Evolutionary conservation across 331 rosid genomes (phyloP).

Genomic region (Saraca asoca): DNA sequence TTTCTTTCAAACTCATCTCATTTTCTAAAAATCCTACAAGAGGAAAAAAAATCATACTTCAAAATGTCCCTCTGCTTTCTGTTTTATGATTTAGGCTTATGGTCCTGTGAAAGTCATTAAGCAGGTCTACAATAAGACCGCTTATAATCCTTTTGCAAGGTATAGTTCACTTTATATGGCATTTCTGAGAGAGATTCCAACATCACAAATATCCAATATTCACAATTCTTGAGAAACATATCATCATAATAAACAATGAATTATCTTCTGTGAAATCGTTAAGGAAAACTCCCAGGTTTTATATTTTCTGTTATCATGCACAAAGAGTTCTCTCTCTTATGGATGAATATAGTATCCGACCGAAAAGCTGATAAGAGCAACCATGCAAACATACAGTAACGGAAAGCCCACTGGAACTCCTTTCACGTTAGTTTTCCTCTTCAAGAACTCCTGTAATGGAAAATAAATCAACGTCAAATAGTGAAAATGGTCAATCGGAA

Average conservation of each 20-base stretch:
- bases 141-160: conserved; percentile 25
- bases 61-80: too few relatives aligned
- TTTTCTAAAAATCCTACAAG: too few relatives aligned
- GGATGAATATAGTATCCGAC: conserved; percentile 71
- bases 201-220: conserved; percentile 36
- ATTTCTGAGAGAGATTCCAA: conserved; percentile 36
- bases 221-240: conserved; percentile 34
- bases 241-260: conserved; percentile 45
- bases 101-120: background rate
- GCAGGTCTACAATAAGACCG: conserved; percentile 4
- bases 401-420: conserved; percentile 69
- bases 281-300: conserved; percentile 32
- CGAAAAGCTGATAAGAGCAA: conserved; percentile 63
- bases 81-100: too few relatives aligned
- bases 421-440: conserved; percentile 47
- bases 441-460: conserved; percentile 62
- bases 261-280: conserved; percentile 34
- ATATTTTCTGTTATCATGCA: conserved; percentile 14
- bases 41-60: too few relatives aligned
- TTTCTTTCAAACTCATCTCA: too few relatives aligned
- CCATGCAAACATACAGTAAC: conserved; percentile 63
- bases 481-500: conserved; percentile 8
- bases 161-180: conserved; percentile 34
- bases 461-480: conserved; percentile 4
- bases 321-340: conserved; percentile 33